phyloP scores from a whole-genome alignment of 2,329 filamentous ascomycete species.

The Verticillium klebahnii region DNA sequence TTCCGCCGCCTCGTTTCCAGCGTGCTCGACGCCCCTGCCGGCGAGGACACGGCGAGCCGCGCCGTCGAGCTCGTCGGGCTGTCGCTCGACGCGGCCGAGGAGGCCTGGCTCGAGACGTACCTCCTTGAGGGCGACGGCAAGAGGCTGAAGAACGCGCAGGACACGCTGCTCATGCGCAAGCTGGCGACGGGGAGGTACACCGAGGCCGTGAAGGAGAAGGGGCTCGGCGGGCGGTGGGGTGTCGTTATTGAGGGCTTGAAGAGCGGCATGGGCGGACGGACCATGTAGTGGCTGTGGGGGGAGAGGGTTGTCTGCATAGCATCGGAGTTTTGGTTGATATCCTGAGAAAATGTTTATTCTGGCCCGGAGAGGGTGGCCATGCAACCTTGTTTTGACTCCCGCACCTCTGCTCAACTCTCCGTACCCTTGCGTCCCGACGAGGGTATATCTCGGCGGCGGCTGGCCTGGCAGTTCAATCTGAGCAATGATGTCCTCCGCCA shows the following conservation, averaged over 20 bases:
- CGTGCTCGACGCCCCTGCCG: slow-evolving; percentile 41
- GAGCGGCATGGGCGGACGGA: slow-evolving; percentile 27
- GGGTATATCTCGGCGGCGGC: background rate
- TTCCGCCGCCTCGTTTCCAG: slow-evolving; percentile 62
- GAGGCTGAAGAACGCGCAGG: slow-evolving; percentile 59
- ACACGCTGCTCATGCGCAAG: slow-evolving; percentile 69
- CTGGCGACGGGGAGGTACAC: slow-evolving; percentile 61
- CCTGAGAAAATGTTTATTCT: background rate
- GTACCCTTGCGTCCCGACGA: background rate
- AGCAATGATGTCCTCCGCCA: background rate
- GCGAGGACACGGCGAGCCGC: slow-evolving; percentile 42
- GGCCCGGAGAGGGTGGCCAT: background rate
- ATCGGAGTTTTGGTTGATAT: slow-evolving; percentile 9
- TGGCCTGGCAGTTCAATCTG: background rate
- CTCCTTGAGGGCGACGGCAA: slow-evolving; percentile 62
- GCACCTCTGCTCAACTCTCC: background rate
- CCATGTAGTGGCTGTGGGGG: background rate
- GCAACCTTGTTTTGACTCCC: background rate
- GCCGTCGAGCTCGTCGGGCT: slow-evolving; percentile 68
- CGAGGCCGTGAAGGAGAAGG: slow-evolving; percentile 40
- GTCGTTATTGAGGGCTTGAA: slow-evolving; percentile 48
- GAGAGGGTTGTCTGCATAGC: slow-evolving; percentile 9
- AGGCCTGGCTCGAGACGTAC: slow-evolving; percentile 68
- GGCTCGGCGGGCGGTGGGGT: slow-evolving; percentile 40
- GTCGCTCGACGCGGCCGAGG: slow-evolving; percentile 67